Evolutionary conservation across 140 eudicot genomes (phyloP), one percentile per base, ranked within the genome.

Genomic region (Senecio squalidus): DNA sequence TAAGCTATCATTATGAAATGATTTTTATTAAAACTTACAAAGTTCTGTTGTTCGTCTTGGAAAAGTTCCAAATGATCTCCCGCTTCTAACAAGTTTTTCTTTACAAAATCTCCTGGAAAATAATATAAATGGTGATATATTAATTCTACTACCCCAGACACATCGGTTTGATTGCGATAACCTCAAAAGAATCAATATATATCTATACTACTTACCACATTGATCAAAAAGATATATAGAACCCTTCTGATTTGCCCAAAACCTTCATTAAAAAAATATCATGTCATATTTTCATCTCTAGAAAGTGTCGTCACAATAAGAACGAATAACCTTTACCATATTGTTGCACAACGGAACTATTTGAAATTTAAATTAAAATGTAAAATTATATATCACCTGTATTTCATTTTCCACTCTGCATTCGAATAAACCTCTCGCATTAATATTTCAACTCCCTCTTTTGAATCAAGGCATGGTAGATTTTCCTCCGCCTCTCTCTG

Each of bases 211-310:
- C 67, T 68, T 68, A 58, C 74, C 51, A 47, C 67, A 58, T 23
- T 58, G 52, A 16, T 68, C 74, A 33, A 58, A 18, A 24, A 68
- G 52, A 58, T 68, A 68, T 25, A 68, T 58, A 1, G 36, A 23
- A 47, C 67, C 60, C 58, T 68, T 68, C 16, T 68, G 53, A 27
- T 68, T 68, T 46, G 67, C 67, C 67, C 74, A 58, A 16, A 31
- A 68, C 74, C 66, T 67, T 44, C 48, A 46, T 56, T 8, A 31
- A 23, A 33, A 57, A 31, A 33, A 25, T 6, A n/a, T n/a, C 16
- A 45, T 45, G 39, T 51, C 52, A 51, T 17, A 64, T 15, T 18
- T 50, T 64, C 50, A 7, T 28, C 43, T 55, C 60, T 16, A 6
- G 44, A 3, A 17, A 26, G 43, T 27, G 40, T 43, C 44, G 21